Conservation (phyloP, 768 basidiomycete genomes). For the Hydnum rufescens region DNA sequence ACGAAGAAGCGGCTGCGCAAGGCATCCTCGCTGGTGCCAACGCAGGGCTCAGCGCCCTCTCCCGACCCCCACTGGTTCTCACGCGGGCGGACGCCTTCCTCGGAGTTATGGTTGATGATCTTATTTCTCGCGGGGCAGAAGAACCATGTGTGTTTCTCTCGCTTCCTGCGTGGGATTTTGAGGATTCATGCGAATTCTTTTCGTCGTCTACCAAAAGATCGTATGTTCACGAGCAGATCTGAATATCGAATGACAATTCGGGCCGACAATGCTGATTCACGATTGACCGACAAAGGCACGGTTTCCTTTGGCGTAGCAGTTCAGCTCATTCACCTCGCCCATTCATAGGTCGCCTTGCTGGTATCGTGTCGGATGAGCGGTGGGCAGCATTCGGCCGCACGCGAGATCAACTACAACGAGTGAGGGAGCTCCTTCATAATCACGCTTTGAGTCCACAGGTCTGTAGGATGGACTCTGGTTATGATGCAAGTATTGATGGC, state of each 20-base stretch:
- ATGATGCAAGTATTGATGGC: not conserved
- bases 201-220: conserved; percentile 44
- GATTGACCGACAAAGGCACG: conserved; percentile 58
- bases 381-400: conserved; percentile 23
- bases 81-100: conserved; percentile 72
- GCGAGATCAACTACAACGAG: conserved; percentile 19
- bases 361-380: conserved; percentile 26
- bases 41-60: conserved; percentile 49
- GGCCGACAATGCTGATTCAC: conserved; percentile 73
- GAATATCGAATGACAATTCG: conserved; percentile 80
- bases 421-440: conserved; percentile 20
- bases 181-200: not conserved
- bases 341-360: conserved; percentile 21
- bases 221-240: conserved; percentile 84
- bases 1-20: conserved; percentile 87
- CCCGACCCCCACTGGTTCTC: conserved; percentile 36
- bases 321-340: not conserved
- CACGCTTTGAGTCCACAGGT: conserved; percentile 26
- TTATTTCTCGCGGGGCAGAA: conserved; percentile 72
- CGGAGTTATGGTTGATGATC: conserved; percentile 85
- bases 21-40: conserved; percentile 79
- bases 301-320: conserved; percentile 1
- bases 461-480: conserved; percentile 3
- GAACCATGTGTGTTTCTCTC: too few relatives aligned
- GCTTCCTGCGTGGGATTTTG: too few relatives aligned